phyloP scores from a whole-genome alignment of 805 yeast genomes.

The Saccharomycopsis microspora region DNA sequence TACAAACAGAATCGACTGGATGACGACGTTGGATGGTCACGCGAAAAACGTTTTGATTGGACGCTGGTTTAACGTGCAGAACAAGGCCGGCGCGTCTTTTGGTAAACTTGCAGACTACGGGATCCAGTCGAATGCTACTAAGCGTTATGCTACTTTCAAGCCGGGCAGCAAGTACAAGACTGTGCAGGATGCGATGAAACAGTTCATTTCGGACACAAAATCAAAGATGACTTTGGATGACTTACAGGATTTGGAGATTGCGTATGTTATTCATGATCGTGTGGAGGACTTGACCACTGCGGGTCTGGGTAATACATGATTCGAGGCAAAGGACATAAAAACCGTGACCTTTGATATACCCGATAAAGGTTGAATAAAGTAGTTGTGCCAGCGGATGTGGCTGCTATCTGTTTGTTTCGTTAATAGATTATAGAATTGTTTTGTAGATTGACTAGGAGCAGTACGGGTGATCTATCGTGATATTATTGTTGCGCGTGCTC shows the following conservation, averaged over 20 bases:
- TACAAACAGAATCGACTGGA: not conserved
- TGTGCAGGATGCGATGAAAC: no score
- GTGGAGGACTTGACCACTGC: not conserved
- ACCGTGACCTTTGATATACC: no score
- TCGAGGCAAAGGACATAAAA: not conserved
- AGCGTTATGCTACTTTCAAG: not conserved
- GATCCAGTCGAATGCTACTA: not conserved
- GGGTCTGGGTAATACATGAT: not conserved
- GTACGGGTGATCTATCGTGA: no score
- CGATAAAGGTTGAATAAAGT: no score
- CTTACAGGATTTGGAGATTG: conserved; percentile 1
- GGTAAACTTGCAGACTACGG: not conserved
- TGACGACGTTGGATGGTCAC: not conserved
- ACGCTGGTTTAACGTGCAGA: not conserved
- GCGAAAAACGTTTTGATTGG: not conserved
- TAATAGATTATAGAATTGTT: no score
- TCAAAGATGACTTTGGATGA: not conserved
- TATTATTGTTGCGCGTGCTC: no score
- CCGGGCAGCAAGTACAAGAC: not conserved
- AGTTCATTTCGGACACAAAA: no score
- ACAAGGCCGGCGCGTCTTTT: not conserved
- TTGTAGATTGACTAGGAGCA: no score
- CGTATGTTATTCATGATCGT: conserved; percentile 1
- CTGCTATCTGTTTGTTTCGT: no score
- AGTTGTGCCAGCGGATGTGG: no score